These are phyloP conservation scores for Ziziphus jujuba DNA, from an alignment of 306 rosid species.

Conservation along the genomic window DNA sequence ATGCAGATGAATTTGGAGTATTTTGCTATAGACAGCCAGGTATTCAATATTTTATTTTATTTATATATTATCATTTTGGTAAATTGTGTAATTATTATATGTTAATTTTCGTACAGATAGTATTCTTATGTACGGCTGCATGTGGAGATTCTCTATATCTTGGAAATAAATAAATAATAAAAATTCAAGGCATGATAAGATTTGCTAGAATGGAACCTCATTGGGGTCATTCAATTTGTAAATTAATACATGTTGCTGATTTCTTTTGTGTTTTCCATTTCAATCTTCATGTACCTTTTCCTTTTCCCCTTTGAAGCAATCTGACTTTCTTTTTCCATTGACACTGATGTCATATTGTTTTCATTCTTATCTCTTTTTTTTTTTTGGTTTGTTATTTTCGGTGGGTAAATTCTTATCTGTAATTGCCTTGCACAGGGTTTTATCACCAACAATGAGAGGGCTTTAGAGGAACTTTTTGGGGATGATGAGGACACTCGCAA, in stretches of 20 bases:
- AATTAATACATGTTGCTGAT: neutral
- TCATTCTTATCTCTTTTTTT: neutral
- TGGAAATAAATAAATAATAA: too few species aligned
- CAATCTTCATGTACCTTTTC: too few species aligned
- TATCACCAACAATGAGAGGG: constrained; percentile 85
- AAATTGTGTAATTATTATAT: neutral
- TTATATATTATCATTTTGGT: neutral
- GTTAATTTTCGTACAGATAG: too few species aligned
- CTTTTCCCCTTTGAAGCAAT: too few species aligned
- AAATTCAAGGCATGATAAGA: too few species aligned
- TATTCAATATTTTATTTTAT: constrained; percentile 34
- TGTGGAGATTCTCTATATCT: too few species aligned
- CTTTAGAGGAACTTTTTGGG: constrained; percentile 85
- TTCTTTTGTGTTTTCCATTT: neutral
- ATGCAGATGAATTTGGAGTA: constrained; percentile 98
- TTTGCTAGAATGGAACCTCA: too few species aligned
- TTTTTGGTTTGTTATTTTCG: too few species aligned
- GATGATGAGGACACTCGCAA: constrained; percentile 70
- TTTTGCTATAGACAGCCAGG: constrained; percentile 96
- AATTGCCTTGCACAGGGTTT: constrained; percentile 62
- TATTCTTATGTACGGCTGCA: too few species aligned
- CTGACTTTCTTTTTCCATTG: neutral
- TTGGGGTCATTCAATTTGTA: too few species aligned
- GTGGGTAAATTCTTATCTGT: constrained; percentile 13
- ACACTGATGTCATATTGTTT: constrained; percentile 12